Conservation (phyloP, 192 early-diverging fungal genomes). For the Glomus cerebriforme region DNA sequence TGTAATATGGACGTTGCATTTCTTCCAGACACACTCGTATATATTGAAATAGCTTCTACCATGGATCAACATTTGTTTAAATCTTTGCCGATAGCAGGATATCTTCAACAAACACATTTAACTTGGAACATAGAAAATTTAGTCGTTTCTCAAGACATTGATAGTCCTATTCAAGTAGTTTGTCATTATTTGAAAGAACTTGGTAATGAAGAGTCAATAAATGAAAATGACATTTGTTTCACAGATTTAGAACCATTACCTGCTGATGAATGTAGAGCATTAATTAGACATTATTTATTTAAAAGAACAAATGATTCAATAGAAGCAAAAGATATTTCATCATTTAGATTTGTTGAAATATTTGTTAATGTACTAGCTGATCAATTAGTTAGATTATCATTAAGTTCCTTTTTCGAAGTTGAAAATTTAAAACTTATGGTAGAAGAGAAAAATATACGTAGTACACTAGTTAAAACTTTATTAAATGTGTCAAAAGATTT, state of each 20-base stretch:
- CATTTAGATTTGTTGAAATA: conserved; percentile 33
- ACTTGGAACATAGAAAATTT: conserved; percentile 23
- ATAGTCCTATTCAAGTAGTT: conserved; percentile 15
- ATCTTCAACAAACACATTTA: not conserved
- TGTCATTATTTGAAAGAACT: conserved; percentile 17
- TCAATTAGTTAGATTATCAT: conserved; percentile 33
- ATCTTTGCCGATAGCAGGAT: not conserved
- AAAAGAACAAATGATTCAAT: not conserved
- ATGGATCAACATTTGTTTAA: conserved; percentile 26
- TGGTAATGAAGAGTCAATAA: not conserved
- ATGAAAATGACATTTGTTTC: conserved; percentile 20
- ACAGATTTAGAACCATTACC: conserved; percentile 1
- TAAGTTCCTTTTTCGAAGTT: conserved; percentile 29
- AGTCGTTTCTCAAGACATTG: conserved; percentile 12
- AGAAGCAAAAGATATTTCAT: not conserved
- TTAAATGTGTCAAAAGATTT: conserved; percentile 29
- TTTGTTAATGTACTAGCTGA: conserved; percentile 34
- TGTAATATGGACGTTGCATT: conserved; percentile 5
- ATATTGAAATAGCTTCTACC: conserved; percentile 31
- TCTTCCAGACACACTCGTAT: not conserved
- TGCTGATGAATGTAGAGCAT: not conserved
- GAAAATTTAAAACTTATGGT: conserved; percentile 28
- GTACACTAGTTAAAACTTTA: conserved; percentile 26
- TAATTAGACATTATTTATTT: conserved; percentile 32
- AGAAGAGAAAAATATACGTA: conserved; percentile 2